These are phyloP conservation scores for Penium margaritaceum DNA, from an alignment of 139 green algal species.

Conservation along the genomic window DNA sequence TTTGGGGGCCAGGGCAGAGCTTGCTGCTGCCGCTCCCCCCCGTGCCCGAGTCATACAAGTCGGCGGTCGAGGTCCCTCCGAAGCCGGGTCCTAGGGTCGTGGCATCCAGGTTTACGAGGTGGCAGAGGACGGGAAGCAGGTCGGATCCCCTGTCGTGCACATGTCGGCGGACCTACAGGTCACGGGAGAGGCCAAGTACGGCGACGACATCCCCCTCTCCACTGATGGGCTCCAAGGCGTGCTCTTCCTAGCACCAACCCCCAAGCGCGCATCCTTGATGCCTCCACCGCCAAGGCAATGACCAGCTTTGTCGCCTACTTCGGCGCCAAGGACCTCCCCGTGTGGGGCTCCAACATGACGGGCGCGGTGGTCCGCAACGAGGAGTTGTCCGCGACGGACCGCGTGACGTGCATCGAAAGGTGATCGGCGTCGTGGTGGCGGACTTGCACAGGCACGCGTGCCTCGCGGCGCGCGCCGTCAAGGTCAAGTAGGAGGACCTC, in stretches of 20 bases:
- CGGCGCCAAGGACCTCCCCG: slow-evolving; percentile 65
- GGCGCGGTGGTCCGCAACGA: slow-evolving; percentile 78
- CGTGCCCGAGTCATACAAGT: slow-evolving; percentile 10
- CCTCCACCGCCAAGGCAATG: slow-evolving; percentile 59
- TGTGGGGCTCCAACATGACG: slow-evolving; percentile 77
- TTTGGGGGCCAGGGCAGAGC: no score
- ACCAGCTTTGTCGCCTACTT: slow-evolving; percentile 73
- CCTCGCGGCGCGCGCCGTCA: slow-evolving; percentile 62
- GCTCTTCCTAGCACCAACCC: slow-evolving; percentile 69
- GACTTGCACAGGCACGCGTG: slow-evolving; percentile 64
- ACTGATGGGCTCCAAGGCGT: slow-evolving; percentile 63
- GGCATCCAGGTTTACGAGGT: slow-evolving; percentile 77
- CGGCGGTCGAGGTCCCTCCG: slow-evolving; percentile 39
- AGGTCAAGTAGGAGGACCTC: slow-evolving; percentile 81
- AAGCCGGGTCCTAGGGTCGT: slow-evolving; percentile 52
- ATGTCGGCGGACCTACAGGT: slow-evolving; percentile 63
- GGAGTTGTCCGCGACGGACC: slow-evolving; percentile 74
- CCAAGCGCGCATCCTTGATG: slow-evolving; percentile 69
- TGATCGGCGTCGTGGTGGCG: slow-evolving; percentile 80
- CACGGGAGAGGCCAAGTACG: slow-evolving; percentile 79
- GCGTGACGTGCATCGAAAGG: slow-evolving; percentile 78
- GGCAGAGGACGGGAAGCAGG: slow-evolving; percentile 49
- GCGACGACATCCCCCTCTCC: slow-evolving; percentile 75
- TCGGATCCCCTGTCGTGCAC: slow-evolving; percentile 73
- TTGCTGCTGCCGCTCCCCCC: no score